These are phyloP conservation scores for Candida tetrigidarum DNA, from an alignment of 1,139 yeast genomes.

Conservation along the genomic window DNA sequence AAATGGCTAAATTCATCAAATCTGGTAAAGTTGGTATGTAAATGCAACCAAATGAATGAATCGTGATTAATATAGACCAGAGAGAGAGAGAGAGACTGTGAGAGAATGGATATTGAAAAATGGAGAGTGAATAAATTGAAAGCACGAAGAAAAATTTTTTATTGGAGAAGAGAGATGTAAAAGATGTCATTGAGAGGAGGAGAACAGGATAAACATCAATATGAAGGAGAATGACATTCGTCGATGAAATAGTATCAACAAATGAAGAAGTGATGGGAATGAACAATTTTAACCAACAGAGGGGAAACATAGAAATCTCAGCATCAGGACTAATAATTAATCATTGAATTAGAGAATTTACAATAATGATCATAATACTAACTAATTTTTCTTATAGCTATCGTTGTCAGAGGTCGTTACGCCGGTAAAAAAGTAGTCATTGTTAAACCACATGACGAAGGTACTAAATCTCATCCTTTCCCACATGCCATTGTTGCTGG, in stretches of 20 bases:
- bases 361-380: slow-evolving; percentile 28
- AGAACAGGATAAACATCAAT: no score
- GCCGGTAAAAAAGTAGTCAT: slow-evolving; percentile 99
- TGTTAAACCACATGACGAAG: slow-evolving; percentile 98
- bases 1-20: slow-evolving; percentile 97
- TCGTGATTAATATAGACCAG: slow-evolving; percentile 7
- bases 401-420: slow-evolving; percentile 99
- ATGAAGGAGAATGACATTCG: no score
- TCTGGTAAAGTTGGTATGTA: slow-evolving; percentile 99
- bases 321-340: no score
- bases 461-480: slow-evolving; percentile 98
- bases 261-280: no score
- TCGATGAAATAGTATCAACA: no score
- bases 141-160: not conserved
- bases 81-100: no score
- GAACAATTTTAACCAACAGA: no score
- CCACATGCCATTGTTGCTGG: slow-evolving; percentile 99
- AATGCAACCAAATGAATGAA: not conserved
- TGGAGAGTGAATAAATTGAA: not conserved
- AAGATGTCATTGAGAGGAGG: no score
- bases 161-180: no score
- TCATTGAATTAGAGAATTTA: no score
- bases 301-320: no score
- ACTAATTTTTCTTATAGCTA: slow-evolving; percentile 61
- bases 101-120: not conserved